phyloP scores from a whole-genome alignment of 2,329 filamentous ascomycete species.

The Alternaria tenuissima region DNA sequence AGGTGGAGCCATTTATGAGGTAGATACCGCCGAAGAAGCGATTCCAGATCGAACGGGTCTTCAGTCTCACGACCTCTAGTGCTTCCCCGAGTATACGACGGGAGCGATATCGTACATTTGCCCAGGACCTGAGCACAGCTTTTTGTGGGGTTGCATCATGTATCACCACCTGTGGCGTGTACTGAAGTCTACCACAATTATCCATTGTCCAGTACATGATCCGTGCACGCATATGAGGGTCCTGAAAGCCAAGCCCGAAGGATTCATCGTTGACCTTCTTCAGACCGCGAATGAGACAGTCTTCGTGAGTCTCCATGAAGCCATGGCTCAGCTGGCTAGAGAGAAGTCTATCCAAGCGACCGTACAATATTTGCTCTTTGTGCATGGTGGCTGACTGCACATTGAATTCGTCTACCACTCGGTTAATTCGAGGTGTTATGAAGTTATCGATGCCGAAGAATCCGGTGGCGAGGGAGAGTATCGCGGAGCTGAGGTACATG shows the following conservation, averaged over 20 bases:
- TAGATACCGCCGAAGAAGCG: neutral
- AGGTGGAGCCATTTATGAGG: neutral
- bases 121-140: conserved; percentile 12
- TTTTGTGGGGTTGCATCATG: conserved; percentile 10
- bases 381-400: neutral
- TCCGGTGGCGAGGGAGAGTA: conserved; percentile 17
- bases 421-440: conserved; percentile 8
- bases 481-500: conserved; percentile 14
- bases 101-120: neutral
- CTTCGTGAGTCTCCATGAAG: conserved; percentile 32
- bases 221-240: conserved; percentile 23
- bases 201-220: conserved; percentile 33
- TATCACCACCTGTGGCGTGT: conserved; percentile 22
- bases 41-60: neutral
- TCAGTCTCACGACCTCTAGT: neutral
- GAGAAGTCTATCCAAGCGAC: conserved; percentile 17
- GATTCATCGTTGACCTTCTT: conserved; percentile 19
- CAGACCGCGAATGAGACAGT: conserved; percentile 38
- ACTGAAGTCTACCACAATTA: conserved; percentile 32
- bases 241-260: conserved; percentile 18
- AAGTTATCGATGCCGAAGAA: conserved; percentile 7
- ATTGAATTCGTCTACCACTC: conserved; percentile 10
- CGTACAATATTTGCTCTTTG: conserved; percentile 15
- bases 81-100: conserved; percentile 1
- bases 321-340: conserved; percentile 12